phyloP scores from a whole-genome alignment of 805 yeast species.

The Yamadazyma olivae region DNA sequence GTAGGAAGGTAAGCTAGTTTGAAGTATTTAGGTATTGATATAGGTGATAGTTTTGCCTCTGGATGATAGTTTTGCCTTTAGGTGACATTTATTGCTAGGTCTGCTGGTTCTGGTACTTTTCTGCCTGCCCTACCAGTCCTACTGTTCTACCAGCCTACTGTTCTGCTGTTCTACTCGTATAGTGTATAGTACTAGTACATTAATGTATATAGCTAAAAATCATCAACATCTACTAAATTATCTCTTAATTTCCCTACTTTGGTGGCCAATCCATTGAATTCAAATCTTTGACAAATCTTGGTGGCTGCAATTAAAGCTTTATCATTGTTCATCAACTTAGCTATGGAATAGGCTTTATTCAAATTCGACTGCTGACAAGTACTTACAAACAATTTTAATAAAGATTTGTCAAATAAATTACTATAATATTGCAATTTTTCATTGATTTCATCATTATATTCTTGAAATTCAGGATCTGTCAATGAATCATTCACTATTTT shows the following conservation, averaged over 20 bases:
- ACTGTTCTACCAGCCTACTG: too few relatives aligned
- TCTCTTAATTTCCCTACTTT: constrained; percentile 39
- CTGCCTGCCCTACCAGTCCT: too few relatives aligned
- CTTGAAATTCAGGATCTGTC: constrained; percentile 25
- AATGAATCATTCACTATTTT: constrained; percentile 56
- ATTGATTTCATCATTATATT: constrained; percentile 35
- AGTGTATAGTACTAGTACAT: background rate
- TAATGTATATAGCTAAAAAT: background rate
- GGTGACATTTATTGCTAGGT: too few relatives aligned
- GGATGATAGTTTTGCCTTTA: too few relatives aligned
- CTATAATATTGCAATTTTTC: constrained; percentile 54
- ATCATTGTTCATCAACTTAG: constrained; percentile 66
- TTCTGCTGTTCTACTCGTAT: too few relatives aligned
- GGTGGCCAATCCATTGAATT: constrained; percentile 31
- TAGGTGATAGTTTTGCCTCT: too few relatives aligned
- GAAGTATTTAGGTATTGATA: too few relatives aligned
- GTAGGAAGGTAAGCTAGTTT: too few relatives aligned
- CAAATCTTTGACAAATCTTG: constrained; percentile 72
- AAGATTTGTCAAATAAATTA: constrained; percentile 66
- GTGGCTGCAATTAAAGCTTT: constrained; percentile 81
- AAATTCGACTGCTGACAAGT: constrained; percentile 67
- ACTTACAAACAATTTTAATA: constrained; percentile 70
- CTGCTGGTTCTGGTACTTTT: too few relatives aligned
- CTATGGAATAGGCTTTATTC: constrained; percentile 68
- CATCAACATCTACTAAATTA: constrained; percentile 18